Base-by-base conservation (phyloP, 345 rosid species). In the Ricinus communis region DNA sequence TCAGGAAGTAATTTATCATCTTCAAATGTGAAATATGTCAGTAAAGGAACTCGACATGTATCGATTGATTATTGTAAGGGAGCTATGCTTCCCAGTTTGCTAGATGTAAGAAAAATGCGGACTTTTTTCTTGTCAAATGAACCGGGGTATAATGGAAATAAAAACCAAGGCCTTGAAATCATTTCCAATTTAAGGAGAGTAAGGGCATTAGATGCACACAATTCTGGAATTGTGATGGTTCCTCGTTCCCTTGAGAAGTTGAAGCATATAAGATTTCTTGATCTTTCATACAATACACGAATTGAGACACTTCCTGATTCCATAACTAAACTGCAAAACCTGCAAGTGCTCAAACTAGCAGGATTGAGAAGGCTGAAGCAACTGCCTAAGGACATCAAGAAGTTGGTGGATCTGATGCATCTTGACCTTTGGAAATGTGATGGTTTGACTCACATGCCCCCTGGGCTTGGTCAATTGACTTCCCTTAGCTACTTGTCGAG, bases 221-320 rank as follows among this genome's bases (percentile, higher is more conserved):
- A 13, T 11, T 25, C 25, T 10, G 60, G 33, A 15, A 55, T 25
- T 55, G 15, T 24, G 60, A 55, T 3, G 1, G 31, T 55, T 8
- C 1, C 62, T 6, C 8, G 6, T 13, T 57, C 62, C 40, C 13
- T 57, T 27, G 8, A 15, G 5, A 57, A 16, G 16, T 15, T 30
- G 19, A 59, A 33, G n/a, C 63, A 59, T 18, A 12, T 58, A 30
- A 58, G 63, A 21, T 59, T 31, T 33, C 43, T 59, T 33, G 49
- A 73, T 38, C 47, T 73, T 5, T 65, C 66, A 0, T 0, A 1
- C 0, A 68, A 51, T 15, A 0, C 0, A 0, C 2, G 1, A 25
- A 9, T 72, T 0, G 13, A 64, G 49, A 49, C 6, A 5, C 71
- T 82, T 24, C 82, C 82, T 1, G 38, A 11, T 19, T 61, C 78